Conservation (phyloP, 2,329 filamentous ascomycete species). For the Ampelomyces quisqualis region DNA sequence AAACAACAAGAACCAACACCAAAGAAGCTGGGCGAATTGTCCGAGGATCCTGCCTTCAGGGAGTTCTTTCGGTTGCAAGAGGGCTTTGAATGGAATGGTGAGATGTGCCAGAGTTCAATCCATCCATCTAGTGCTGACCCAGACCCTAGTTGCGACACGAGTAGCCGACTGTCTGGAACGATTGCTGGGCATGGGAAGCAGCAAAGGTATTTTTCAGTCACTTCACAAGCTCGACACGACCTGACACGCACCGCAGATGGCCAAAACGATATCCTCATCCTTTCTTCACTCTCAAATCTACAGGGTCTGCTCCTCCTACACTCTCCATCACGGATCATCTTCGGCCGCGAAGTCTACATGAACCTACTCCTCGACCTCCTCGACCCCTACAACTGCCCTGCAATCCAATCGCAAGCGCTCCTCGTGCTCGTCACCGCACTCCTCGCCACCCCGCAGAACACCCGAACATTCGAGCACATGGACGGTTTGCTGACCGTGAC, state of each 20-base stretch:
- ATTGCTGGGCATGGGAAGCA: constrained; percentile 74
- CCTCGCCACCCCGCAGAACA: constrained; percentile 82
- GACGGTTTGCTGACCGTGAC: constrained; percentile 91
- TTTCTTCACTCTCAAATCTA: constrained; percentile 82
- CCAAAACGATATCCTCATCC: constrained; percentile 83
- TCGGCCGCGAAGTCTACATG: constrained; percentile 90
- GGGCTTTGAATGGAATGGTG: constrained; percentile 93
- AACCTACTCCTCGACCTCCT: constrained; percentile 94
- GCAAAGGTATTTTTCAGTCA: constrained; percentile 40
- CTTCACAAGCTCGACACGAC: constrained; percentile 2
- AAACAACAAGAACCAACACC: constrained; percentile 34
- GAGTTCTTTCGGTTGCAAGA: constrained; percentile 98
- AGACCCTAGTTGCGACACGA: constrained; percentile 67
- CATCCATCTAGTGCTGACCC: background rate
- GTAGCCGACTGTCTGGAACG: constrained; percentile 83
- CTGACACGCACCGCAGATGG: constrained; percentile 55
- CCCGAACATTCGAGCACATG: constrained; percentile 85
- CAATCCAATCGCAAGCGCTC: constrained; percentile 86
- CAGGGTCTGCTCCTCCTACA: constrained; percentile 88
- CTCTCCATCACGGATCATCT: constrained; percentile 82
- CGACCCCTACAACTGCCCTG: constrained; percentile 83
- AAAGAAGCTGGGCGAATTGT: constrained; percentile 65
- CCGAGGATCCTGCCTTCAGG: constrained; percentile 82
- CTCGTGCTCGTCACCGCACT: constrained; percentile 87
- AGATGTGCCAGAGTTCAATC: constrained; percentile 11